Evolutionary conservation across 306 rosid species (phyloP).

Genomic region (Phaseolus lunatus): DNA sequence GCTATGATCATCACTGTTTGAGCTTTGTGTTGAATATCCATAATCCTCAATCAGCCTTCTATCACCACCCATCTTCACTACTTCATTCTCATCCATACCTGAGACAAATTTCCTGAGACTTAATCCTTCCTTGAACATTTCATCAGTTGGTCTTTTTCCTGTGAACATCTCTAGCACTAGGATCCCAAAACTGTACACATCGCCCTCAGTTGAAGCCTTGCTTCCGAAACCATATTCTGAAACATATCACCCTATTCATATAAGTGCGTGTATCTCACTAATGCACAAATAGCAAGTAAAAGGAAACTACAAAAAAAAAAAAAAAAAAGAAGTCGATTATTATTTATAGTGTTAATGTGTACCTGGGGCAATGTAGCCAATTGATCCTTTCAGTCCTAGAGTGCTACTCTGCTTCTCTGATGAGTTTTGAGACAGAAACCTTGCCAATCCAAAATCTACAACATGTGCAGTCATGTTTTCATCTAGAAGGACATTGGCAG

Average conservation of each 20-base stretch:
- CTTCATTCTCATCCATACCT: slow-evolving; percentile 35
- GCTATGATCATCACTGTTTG: not conserved
- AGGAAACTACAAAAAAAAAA: not conserved
- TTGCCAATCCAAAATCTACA: slow-evolving; percentile 60
- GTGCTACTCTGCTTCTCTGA: slow-evolving; percentile 37
- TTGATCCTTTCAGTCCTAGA: slow-evolving; percentile 50
- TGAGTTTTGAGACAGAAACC: slow-evolving; percentile 45
- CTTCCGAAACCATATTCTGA: slow-evolving; percentile 54
- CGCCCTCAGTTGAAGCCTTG: slow-evolving; percentile 53
- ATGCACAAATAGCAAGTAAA: too few species aligned
- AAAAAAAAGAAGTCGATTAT: not conserved
- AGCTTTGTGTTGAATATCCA: slow-evolving; percentile 25
- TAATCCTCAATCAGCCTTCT: slow-evolving; percentile 36
- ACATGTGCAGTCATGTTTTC: slow-evolving; percentile 57
- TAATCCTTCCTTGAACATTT: slow-evolving; percentile 55
- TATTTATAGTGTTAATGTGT: not conserved
- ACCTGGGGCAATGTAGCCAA: slow-evolving; percentile 64
- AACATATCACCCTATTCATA: slow-evolving; percentile 14
- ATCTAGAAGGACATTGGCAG: slow-evolving; percentile 52
- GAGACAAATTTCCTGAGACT: slow-evolving; percentile 40
- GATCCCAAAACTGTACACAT: slow-evolving; percentile 59
- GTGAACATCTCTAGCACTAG: slow-evolving; percentile 51
- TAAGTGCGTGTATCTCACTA: not conserved
- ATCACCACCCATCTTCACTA: slow-evolving; percentile 35
- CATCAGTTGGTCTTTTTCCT: slow-evolving; percentile 50